Evolutionary conservation across 768 basidiomycete genomes (phyloP).

Genomic region (Rhizopogon vinicolor): DNA sequence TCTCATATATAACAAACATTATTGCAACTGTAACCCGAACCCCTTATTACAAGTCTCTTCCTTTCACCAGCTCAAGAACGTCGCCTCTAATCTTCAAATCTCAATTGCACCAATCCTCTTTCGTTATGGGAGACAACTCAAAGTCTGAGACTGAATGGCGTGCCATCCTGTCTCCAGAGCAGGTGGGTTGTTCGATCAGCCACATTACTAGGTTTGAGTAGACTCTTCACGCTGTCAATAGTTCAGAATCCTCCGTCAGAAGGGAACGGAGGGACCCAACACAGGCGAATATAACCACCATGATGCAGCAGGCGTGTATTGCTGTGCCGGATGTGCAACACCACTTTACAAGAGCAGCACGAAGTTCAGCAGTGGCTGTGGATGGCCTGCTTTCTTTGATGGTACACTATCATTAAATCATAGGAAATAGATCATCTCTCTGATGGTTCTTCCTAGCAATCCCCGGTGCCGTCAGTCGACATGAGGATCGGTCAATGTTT

Average conservation of each 20-base stretch:
- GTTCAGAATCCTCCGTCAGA: slow-evolving; percentile 83
- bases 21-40: too few species aligned
- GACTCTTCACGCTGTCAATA: slow-evolving; percentile 22
- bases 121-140: slow-evolving; percentile 7
- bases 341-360: slow-evolving; percentile 86
- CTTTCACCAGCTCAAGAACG: background rate
- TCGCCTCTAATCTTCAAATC: background rate
- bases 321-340: slow-evolving; percentile 75
- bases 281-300: slow-evolving; percentile 80
- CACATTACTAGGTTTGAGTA: background rate
- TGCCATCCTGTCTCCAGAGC: slow-evolving; percentile 73
- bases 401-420: slow-evolving; percentile 35
- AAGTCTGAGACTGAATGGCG: slow-evolving; percentile 83
- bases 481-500: slow-evolving; percentile 44
- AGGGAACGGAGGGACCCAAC: slow-evolving; percentile 79
- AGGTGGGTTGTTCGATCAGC: slow-evolving; percentile 45
- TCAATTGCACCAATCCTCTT: slow-evolving; percentile 1
- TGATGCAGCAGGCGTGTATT: slow-evolving; percentile 61
- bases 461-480: slow-evolving; percentile 80
- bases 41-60: background rate
- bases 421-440: background rate
- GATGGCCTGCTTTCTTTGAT: slow-evolving; percentile 98
- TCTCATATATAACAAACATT: too few species aligned
- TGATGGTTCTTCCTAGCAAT: slow-evolving; percentile 51
- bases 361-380: slow-evolving; percentile 91